Evolutionary conservation across 2,329 filamentous ascomycete species (phyloP).

Genomic region (Nectriaceae sp.): DNA sequence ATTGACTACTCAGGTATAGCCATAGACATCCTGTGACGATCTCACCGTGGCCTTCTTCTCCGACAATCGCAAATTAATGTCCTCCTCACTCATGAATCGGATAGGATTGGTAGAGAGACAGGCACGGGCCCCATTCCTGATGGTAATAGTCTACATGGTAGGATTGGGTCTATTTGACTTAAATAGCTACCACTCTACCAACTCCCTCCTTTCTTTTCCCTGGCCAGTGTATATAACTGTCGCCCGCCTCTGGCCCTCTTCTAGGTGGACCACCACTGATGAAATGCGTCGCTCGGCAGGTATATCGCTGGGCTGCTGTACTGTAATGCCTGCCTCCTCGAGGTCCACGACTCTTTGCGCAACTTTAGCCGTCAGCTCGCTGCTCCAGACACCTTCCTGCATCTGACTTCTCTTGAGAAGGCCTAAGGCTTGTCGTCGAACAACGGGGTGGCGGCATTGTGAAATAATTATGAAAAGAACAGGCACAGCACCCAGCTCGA

Average conservation of each 20-base stretch:
- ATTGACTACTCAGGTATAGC: not conserved
- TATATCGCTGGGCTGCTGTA: not conserved
- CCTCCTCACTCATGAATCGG: not conserved
- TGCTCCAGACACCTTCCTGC: constrained; percentile 38
- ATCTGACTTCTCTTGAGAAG: constrained; percentile 27
- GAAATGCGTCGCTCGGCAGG: not conserved
- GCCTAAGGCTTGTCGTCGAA: constrained; percentile 33
- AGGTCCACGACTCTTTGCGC: constrained; percentile 38
- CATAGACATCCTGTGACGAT: not conserved
- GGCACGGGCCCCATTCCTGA: not conserved
- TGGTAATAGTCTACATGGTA: not conserved
- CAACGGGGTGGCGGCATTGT: constrained; percentile 36
- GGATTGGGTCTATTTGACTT: not conserved
- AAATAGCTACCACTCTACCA: not conserved
- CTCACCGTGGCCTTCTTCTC: not conserved
- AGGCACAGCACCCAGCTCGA: constrained; percentile 27
- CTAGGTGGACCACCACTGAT: not conserved
- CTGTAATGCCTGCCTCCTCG: constrained; percentile 28
- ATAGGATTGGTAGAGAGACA: not conserved
- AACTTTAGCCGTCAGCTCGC: constrained; percentile 28
- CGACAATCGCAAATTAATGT: not conserved
- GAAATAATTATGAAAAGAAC: constrained; percentile 37
- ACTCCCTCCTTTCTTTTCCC: not conserved
- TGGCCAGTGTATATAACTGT: not conserved
- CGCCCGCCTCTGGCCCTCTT: not conserved